Evolutionary conservation across 176 grass and related monocot genomes (phyloP).

Genomic region (Chloris gayana): DNA sequence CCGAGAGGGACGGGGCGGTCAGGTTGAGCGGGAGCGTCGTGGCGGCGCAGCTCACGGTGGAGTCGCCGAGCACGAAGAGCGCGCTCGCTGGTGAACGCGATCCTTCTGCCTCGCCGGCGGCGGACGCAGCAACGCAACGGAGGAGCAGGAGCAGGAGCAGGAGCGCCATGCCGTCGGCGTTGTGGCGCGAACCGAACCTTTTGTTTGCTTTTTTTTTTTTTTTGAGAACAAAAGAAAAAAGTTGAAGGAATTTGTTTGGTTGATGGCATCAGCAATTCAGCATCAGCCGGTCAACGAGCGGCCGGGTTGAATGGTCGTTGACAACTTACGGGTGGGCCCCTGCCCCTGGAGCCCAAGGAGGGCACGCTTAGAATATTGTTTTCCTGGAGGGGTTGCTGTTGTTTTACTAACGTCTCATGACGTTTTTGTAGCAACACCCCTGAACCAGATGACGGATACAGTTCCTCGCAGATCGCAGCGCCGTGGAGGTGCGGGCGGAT

Average conservation of each 20-base stretch:
- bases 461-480: neutral
- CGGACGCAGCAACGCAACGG: slow-evolving; percentile 18
- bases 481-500: neutral
- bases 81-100: slow-evolving; percentile 17
- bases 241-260: too few relatives aligned
- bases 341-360: too few relatives aligned
- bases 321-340: too few relatives aligned
- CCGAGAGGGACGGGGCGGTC: slow-evolving; percentile 18
- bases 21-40: slow-evolving; percentile 40
- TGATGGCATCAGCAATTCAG: too few relatives aligned
- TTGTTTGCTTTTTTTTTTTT: neutral
- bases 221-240: too few relatives aligned
- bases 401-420: too few relatives aligned
- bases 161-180: slow-evolving; percentile 34
- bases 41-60: slow-evolving; percentile 56
- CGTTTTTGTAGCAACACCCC: neutral
- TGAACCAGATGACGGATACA: neutral
- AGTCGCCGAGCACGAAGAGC: slow-evolving; percentile 65
- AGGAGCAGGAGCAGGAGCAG: slow-evolving; percentile 30
- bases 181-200: slow-evolving; percentile 29
- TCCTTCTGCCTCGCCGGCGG: neutral
- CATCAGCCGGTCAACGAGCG: neutral
- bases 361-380: too few relatives aligned
- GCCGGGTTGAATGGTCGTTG: neutral
- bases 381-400: too few relatives aligned